Evolutionary conservation across 352 stramenopile genomes (phyloP).

Genomic region (Peronospora belbahrii): DNA sequence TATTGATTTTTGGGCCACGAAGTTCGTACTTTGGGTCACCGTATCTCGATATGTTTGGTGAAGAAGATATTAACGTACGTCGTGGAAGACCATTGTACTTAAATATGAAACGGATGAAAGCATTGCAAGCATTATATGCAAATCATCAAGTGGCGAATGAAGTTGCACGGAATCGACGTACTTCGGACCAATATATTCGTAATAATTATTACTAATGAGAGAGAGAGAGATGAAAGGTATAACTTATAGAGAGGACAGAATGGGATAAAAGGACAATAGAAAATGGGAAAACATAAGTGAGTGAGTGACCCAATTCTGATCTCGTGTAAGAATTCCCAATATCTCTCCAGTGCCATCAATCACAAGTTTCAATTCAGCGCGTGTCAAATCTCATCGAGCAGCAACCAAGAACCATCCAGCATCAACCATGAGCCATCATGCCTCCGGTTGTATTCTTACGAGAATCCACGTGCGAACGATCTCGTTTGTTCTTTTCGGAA

Average conservation of each 20-base stretch:
- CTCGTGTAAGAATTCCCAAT: no score
- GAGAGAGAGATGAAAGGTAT: no score
- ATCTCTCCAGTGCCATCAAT: neutral
- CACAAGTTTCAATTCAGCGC: neutral
- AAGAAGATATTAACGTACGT: slow-evolving; percentile 81
- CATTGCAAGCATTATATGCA: slow-evolving; percentile 61
- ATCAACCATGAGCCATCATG: neutral
- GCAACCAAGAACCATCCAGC: neutral
- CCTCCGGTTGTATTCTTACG: no score
- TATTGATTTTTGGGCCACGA: slow-evolving; percentile 62
- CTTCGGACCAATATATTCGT: slow-evolving; percentile 82
- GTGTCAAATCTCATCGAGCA: no score
- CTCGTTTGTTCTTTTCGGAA: neutral
- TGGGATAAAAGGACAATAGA: no score
- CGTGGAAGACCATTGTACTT: slow-evolving; percentile 70
- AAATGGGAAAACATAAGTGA: no score
- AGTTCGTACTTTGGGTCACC: slow-evolving; percentile 82
- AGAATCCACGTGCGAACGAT: no score
- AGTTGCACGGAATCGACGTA: slow-evolving; percentile 72
- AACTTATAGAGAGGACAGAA: no score
- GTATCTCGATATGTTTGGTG: slow-evolving; percentile 85
- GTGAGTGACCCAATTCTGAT: no score
- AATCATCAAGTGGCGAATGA: slow-evolving; percentile 77
- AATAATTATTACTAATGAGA: slow-evolving; percentile 72
- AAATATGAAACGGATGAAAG: slow-evolving; percentile 64